Base-by-base conservation (phyloP, 495 filamentous ascomycete species). In the Alectoria sarmentosa region DNA sequence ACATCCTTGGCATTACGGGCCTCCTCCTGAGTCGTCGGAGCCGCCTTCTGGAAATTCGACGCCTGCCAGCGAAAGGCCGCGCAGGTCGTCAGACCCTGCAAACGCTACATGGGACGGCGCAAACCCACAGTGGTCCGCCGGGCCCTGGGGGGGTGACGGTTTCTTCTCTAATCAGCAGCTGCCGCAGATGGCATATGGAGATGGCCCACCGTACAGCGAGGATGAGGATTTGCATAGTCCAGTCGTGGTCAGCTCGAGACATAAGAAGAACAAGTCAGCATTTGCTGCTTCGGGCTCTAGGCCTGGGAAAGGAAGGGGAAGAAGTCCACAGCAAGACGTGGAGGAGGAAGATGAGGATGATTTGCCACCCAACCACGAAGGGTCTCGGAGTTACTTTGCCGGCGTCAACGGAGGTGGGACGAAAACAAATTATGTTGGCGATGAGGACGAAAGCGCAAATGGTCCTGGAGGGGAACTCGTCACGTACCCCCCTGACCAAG, bases 191-290 rank as follows among this genome's bases (percentile, higher is more conserved):
- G 86, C 90, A 21, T 95, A 96, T 72, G 87, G 82, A 17, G 93
- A 96, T 74, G 94, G 93, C 4, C 93, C 93, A 8, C 93, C 93
- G n/a, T 98, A 90, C 80, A 95, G 90, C 74, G 93, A 98, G 75
- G 93, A 98, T 74, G 92, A 96, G 70, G 93, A 98, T 75, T 76
- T 98, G 56, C 91, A 96, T 70, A 95, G 90, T 70, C 93, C 93
- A 10, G 89, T 96, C 5, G 84, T 89, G 58, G 85, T 84, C 14
- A 88, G 84, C 63, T 84, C 87, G 13, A 82, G 89, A 32, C 90
- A 95, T 73, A 88, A 86, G 71, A 94, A 93, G 74, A 86, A 90
- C 74, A 94, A 95, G 75, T 89, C 88, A 21, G 84, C 86, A 5
- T 77, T 78, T 36, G 79, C 82, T 48, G 61, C 60, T 61, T 73